phyloP scores from a whole-genome alignment of 208 protist genomes.

The Tritrichomonas musculus region DNA sequence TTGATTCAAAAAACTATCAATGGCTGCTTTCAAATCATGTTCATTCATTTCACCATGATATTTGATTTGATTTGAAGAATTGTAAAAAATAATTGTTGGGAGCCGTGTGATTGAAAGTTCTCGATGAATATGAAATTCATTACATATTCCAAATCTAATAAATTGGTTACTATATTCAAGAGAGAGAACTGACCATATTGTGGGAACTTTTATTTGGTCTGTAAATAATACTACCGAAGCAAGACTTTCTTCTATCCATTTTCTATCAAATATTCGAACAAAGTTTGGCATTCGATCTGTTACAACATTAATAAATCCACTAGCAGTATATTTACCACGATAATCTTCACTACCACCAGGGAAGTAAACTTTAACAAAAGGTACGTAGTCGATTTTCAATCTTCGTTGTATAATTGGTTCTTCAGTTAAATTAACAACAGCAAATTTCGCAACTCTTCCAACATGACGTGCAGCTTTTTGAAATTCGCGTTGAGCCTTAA shows the following conservation, averaged over 20 bases:
- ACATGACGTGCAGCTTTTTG: background rate
- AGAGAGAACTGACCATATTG: background rate
- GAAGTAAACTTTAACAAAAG: background rate
- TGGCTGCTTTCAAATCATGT: background rate
- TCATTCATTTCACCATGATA: background rate
- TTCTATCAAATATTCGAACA: background rate
- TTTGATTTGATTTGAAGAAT: background rate
- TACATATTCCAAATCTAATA: constrained; percentile 7
- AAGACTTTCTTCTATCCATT: background rate
- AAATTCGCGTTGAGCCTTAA: background rate
- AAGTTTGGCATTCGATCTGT: constrained; percentile 27
- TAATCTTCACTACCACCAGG: background rate
- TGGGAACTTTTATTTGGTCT: background rate
- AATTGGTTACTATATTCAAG: background rate
- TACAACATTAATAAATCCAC: background rate
- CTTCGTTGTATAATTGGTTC: background rate
- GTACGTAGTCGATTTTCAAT: background rate
- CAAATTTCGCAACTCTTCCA: background rate
- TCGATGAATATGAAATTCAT: constrained; percentile 10
- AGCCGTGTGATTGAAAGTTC: background rate
- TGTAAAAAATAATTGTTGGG: constrained; percentile 1
- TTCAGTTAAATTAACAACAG: background rate
- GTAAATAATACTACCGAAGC: constrained; percentile 21
- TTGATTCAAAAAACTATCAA: background rate
- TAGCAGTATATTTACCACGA: background rate